A percentile compares a stretch with the other conserved stretches of the same genome.
phyloP scores from a whole-genome alignment of 805 yeast species.

The Wickerhamomyces silvicola region DNA sequence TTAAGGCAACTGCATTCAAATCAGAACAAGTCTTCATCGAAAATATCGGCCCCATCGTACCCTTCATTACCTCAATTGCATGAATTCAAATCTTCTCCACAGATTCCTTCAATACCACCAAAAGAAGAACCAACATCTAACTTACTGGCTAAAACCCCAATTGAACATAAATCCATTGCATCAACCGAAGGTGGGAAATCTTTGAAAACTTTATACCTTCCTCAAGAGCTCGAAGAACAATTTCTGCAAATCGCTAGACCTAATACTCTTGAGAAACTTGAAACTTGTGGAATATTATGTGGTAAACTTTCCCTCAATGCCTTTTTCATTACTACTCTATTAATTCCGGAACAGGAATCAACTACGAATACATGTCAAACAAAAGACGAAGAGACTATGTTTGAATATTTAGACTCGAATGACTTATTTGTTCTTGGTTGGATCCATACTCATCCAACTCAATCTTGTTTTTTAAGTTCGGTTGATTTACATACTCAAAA shows the following conservation, averaged over 20 bases:
- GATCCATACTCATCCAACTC: conserved; percentile 74
- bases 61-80: conserved; percentile 12
- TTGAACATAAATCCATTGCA: conserved; percentile 32
- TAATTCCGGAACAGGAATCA: conserved; percentile 58
- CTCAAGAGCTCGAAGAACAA: conserved; percentile 32
- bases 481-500: conserved; percentile 65
- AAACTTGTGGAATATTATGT: conserved; percentile 63
- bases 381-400: conserved; percentile 50
- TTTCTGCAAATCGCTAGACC: conserved; percentile 41
- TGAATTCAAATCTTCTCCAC: conserved; percentile 2
- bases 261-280: conserved; percentile 46
- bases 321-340: conserved; percentile 53
- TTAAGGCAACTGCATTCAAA: conserved; percentile 9
- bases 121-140: conserved; percentile 2
- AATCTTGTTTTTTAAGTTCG: conserved; percentile 61
- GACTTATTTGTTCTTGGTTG: conserved; percentile 63
- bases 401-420: conserved; percentile 46
- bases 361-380: conserved; percentile 60
- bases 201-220: conserved; percentile 45
- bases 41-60: conserved; percentile 9
- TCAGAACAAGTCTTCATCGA: conserved; percentile 1
- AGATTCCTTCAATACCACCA: conserved; percentile 10
- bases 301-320: conserved; percentile 58
- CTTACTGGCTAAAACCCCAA: background rate
- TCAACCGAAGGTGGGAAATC: conserved; percentile 53